Base-by-base conservation (phyloP, 2,329 filamentous ascomycete genomes). In the Aureobasidium subglaciale region DNA sequence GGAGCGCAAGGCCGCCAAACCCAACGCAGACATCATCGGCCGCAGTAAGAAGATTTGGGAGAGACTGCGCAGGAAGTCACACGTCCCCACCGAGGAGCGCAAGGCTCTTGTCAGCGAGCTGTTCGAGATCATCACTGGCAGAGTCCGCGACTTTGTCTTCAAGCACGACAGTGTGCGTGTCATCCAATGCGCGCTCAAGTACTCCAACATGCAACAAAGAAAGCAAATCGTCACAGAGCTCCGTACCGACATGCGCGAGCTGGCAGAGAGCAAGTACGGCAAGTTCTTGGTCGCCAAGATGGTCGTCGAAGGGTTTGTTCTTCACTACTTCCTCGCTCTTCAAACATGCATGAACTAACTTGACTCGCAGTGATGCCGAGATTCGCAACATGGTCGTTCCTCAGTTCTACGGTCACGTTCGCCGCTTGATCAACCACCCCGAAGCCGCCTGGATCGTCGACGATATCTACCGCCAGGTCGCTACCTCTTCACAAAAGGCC, bases 151-250 rank as follows among this genome's bases (percentile, higher is more conserved):
- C 60, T 96, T 97, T 63, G 92, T 96, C 18, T 88, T 99, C 75
- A 99, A 99, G 81, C 93, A 99, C 71, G 93, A 99, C 69, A 89
- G 90, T 32, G 92, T 96, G n/a, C 83, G 93, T 63, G 90, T 96
- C 38, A 87, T 99, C 24, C 93, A 99, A 75, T 96, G 91, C 11
- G 93, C 92, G 34, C 83, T 99, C 73, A 99, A 99, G 73, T 99
- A 99, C 73, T 87, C 90, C 45, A 95, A 86, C 42, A 78, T 84
- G 55, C 86, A 88, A 59, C 91, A 96, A 73, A 82, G 89, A 67
- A 88, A 86, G 71, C 83, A 86, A 74, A 96, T 99, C 65, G 90
- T 91, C 8, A 78, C 77, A 57, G 93, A 99, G 71, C 79, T 99
- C 56, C 84, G 88, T 71, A 90, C 91, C 16, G 86, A 86, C 62